Conservation (phyloP, 345 rosid genomes). For the Lepidium africanum region DNA sequence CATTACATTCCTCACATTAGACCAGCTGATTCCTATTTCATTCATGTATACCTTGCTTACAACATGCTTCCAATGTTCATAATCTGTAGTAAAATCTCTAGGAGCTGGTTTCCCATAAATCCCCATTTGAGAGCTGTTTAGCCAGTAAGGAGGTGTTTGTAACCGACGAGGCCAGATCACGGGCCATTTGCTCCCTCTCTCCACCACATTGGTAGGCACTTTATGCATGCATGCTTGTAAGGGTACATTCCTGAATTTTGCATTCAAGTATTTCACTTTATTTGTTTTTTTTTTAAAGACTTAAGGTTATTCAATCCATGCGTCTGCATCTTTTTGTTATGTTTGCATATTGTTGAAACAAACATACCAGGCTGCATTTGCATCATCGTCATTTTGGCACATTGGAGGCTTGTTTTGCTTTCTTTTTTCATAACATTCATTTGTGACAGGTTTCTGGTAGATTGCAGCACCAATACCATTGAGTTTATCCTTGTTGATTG, state of each 20-base stretch:
- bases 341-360: background rate
- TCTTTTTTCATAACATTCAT: slow-evolving; percentile 73
- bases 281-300: background rate
- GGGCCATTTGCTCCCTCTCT: slow-evolving; percentile 76
- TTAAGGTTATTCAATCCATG: background rate
- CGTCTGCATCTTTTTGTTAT: background rate
- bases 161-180: slow-evolving; percentile 65
- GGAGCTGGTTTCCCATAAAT: slow-evolving; percentile 89
- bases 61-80: slow-evolving; percentile 72
- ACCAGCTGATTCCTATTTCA: slow-evolving; percentile 77
- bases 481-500: slow-evolving; percentile 66
- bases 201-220: slow-evolving; percentile 35
- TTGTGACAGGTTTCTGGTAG: slow-evolving; percentile 64
- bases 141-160: slow-evolving; percentile 68
- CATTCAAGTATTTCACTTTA: background rate
- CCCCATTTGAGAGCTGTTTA: slow-evolving; percentile 85
- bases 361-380: slow-evolving; percentile 81
- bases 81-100: slow-evolving; percentile 60
- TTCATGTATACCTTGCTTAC: slow-evolving; percentile 62
- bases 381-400: slow-evolving; percentile 66
- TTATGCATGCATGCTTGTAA: slow-evolving; percentile 79
- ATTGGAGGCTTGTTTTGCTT: slow-evolving; percentile 56
- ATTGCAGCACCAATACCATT: slow-evolving; percentile 71
- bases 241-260: slow-evolving; percentile 69
- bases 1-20: slow-evolving; percentile 77